Percentiles rank a stretch among this genome's conserved stretches.
These are phyloP conservation scores for Corymbia citriodora DNA, from an alignment of 441 rosid genomes.

Conservation along the genomic window DNA sequence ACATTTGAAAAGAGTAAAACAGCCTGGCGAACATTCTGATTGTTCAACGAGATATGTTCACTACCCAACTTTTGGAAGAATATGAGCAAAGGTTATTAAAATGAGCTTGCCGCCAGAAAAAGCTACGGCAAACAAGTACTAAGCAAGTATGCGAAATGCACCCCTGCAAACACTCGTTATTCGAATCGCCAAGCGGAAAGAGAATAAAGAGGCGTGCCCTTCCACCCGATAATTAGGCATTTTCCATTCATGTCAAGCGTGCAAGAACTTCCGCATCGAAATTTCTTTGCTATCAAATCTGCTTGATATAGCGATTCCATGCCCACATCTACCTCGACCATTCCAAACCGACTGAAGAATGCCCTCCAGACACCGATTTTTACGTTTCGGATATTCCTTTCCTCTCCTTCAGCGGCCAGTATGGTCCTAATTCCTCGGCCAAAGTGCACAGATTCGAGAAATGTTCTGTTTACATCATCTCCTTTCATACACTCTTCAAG, in stretches of 20 bases:
- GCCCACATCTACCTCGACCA: slow-evolving; percentile 23
- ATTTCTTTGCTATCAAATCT: slow-evolving; percentile 11
- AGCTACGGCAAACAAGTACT: neutral
- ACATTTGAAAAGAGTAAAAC: too few species aligned
- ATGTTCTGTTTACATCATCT: slow-evolving; percentile 2
- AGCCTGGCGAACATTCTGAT: too few species aligned
- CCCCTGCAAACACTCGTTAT: neutral
- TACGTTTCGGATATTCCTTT: slow-evolving; percentile 17
- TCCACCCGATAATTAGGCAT: slow-evolving; percentile 27
- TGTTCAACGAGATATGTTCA: too few species aligned
- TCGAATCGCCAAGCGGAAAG: slow-evolving; percentile 34
- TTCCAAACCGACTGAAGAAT: slow-evolving; percentile 6
- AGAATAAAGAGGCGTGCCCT: slow-evolving; percentile 27
- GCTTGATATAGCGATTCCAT: slow-evolving; percentile 21
- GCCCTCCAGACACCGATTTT: slow-evolving; percentile 31
- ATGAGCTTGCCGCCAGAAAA: too few species aligned
- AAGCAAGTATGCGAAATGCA: neutral
- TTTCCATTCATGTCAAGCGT: slow-evolving; percentile 15
- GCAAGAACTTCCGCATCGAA: slow-evolving; percentile 16
- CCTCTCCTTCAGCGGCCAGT: slow-evolving; percentile 21
- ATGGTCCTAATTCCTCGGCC: slow-evolving; percentile 16
- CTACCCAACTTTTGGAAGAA: too few species aligned
- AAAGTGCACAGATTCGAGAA: slow-evolving; percentile 7
- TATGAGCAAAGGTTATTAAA: too few species aligned
- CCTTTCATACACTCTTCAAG: slow-evolving; percentile 8